Evolutionary conservation across 108 stramenopile genomes (phyloP).

Genomic region (Epithemia pelagica): DNA sequence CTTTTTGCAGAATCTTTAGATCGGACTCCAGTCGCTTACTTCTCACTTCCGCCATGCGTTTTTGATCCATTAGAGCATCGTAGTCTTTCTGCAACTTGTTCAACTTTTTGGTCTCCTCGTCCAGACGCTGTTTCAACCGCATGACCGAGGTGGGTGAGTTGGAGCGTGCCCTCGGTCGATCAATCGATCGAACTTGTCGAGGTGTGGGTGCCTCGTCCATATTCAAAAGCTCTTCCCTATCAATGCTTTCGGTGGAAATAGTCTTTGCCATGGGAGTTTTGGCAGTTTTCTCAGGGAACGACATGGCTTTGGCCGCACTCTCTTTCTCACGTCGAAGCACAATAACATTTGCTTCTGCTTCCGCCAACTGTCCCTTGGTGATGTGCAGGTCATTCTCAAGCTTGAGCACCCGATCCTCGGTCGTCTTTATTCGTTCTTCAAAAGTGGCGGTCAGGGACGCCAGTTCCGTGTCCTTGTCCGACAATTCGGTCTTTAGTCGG

Average conservation of each 20-base stretch:
- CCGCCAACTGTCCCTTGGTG: conserved; percentile 60
- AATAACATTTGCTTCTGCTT: conserved; percentile 55
- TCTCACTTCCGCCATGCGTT: conserved; percentile 68
- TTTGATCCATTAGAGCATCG: conserved; percentile 66
- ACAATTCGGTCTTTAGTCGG: conserved; percentile 48
- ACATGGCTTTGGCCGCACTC: conserved; percentile 1
- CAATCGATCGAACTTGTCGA: conserved; percentile 5
- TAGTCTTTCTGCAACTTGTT: conserved; percentile 41
- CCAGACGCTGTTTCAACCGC: conserved; percentile 48
- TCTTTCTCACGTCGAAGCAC: conserved; percentile 39
- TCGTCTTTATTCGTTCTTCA: conserved; percentile 34
- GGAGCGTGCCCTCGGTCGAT: conserved; percentile 43
- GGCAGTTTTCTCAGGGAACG: neutral
- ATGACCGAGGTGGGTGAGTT: conserved; percentile 59
- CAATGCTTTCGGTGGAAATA: neutral
- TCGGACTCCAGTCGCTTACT: conserved; percentile 70
- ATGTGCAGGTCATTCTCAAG: conserved; percentile 43
- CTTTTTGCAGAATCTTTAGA: conserved; percentile 56
- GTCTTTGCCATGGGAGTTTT: neutral
- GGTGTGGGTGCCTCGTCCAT: conserved; percentile 24
- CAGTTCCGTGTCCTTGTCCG: conserved; percentile 56
- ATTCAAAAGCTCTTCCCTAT: conserved; percentile 7
- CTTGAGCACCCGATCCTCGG: conserved; percentile 42
- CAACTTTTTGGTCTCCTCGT: conserved; percentile 38
- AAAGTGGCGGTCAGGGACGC: conserved; percentile 26